phyloP scores from a whole-genome alignment of 2,329 filamentous ascomycete genomes.

The Penicillium sp. region DNA sequence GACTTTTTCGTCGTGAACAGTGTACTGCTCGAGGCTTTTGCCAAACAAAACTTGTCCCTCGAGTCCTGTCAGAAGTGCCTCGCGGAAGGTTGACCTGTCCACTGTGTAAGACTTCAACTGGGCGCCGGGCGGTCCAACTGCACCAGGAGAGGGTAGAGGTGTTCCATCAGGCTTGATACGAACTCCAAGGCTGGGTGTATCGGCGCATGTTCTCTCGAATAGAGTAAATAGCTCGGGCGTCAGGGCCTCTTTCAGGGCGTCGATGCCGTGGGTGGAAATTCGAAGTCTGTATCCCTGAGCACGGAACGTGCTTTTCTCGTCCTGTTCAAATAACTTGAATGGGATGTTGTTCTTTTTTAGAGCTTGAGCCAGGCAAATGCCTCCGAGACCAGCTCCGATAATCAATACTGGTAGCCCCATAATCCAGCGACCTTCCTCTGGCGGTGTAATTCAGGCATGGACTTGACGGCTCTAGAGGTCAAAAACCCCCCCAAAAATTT shows the following conservation, averaged over 20 bases:
- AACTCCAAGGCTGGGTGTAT: slow-evolving; percentile 12
- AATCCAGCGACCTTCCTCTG: not conserved
- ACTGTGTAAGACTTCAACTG: slow-evolving; percentile 25
- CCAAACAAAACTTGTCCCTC: slow-evolving; percentile 34
- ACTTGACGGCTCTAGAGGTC: no score
- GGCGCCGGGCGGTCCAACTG: slow-evolving; percentile 4
- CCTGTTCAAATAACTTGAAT: slow-evolving; percentile 41
- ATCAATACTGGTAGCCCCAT: slow-evolving; percentile 33
- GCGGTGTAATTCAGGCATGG: not conserved
- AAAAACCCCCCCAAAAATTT: no score
- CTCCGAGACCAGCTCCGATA: slow-evolving; percentile 39
- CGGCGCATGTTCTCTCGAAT: slow-evolving; percentile 24
- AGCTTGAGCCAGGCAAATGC: slow-evolving; percentile 40
- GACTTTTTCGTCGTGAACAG: slow-evolving; percentile 18
- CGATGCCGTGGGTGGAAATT: slow-evolving; percentile 8
- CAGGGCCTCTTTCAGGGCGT: slow-evolving; percentile 11
- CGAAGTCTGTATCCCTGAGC: slow-evolving; percentile 44
- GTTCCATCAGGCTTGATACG: slow-evolving; percentile 14
- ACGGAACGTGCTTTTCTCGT: slow-evolving; percentile 30
- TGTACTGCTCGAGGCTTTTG: slow-evolving; percentile 28
- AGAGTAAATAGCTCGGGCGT: slow-evolving; percentile 19
- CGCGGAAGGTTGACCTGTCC: slow-evolving; percentile 38
- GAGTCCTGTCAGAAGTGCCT: slow-evolving; percentile 33
- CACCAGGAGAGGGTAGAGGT: slow-evolving; percentile 1
- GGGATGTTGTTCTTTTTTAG: slow-evolving; percentile 36